Base-by-base conservation (phyloP, 2,329 filamentous ascomycete species). In the Ceratocystis alfenasii region DNA sequence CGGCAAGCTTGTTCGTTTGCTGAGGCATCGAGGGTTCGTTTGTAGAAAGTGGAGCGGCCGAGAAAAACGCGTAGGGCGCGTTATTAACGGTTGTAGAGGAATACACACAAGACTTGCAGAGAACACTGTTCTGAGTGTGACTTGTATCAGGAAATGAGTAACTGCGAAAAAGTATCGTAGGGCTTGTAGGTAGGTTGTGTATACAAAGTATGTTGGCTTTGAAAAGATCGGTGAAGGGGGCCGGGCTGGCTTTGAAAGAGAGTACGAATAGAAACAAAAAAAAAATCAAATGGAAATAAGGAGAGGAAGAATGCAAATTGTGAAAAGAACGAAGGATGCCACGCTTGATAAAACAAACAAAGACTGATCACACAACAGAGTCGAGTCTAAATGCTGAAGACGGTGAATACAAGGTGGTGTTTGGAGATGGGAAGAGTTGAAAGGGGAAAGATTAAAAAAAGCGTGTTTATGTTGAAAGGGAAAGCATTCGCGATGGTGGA, bases 261-360 rank as follows among this genome's bases (percentile, higher is more conserved):
- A 65, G 66, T 63, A 66, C 66, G 69, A 71, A 69, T 69, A 63
- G 62, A 69, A 70, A 69, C 65, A 69, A 70, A 63, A 69, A 70
- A 68, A 70, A 69, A 67, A 69, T 69, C 71, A 68, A 66, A 66
- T 60, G 66, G 62, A 41, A 66, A 66, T 66, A 61, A 66, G 67
- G 67, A 66, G 67, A 67, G 60, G 50, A 61, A 68, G 55, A 55
- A 55, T 65, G 63, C 48, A 64, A 50, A 15, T 66, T 64, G 68
- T 50, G 8, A 53, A 61, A 65, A 65, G 62, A 57, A 67, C 53
- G 62, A 66, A 68, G 63, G 48, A 65, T 65, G 62, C 63, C 64
- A 66, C 66, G 66, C 66, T 68, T 61, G 64, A 68, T 65, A 63
- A 65, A 65, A 67, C 59, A 68, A 68, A 66, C 62, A 68, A 66